A percentile compares a stretch with the other conserved stretches of the same genome.
Conservation (phyloP, 495 filamentous ascomycete species). For the Alectoria sarmentosa region DNA sequence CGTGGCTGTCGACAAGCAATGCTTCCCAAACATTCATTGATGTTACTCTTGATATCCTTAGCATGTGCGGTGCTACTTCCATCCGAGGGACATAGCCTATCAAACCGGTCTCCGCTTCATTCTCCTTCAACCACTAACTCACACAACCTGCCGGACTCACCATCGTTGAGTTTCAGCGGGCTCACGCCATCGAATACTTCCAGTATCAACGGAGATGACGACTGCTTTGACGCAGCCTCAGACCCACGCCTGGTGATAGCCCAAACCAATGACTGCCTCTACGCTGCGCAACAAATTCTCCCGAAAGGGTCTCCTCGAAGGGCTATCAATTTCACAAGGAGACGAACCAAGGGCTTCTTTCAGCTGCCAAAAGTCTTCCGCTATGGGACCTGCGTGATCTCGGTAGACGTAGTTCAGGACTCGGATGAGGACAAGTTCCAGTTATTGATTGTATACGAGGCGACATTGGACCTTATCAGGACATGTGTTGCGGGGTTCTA, state of each 20-base stretch:
- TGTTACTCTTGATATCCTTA: not conserved
- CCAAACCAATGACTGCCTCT: not conserved
- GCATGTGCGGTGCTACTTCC: not conserved
- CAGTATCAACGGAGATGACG: not conserved
- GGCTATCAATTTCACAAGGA: not conserved
- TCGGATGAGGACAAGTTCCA: not conserved
- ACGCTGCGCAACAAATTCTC: not conserved
- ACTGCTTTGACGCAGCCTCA: not conserved
- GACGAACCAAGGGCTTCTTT: not conserved
- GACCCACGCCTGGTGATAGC: not conserved
- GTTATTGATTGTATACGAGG: not conserved
- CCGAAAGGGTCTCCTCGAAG: not conserved
- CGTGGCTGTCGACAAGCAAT: not conserved
- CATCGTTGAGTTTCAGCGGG: not conserved
- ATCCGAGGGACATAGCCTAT: not conserved
- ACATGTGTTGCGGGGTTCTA: not conserved
- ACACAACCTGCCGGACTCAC: not conserved
- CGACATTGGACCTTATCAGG: not conserved
- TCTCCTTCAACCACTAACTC: too few relatives aligned
- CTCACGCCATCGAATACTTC: not conserved
- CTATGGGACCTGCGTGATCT: not conserved
- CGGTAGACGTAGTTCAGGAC: not conserved
- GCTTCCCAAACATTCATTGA: not conserved
- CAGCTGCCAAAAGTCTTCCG: not conserved
- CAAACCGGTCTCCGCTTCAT: not conserved